A percentile compares a stretch with the other conserved stretches of the same genome.
phyloP scores from a whole-genome alignment of 2,329 filamentous ascomycete species.

The Curvularia eragrostidis region DNA sequence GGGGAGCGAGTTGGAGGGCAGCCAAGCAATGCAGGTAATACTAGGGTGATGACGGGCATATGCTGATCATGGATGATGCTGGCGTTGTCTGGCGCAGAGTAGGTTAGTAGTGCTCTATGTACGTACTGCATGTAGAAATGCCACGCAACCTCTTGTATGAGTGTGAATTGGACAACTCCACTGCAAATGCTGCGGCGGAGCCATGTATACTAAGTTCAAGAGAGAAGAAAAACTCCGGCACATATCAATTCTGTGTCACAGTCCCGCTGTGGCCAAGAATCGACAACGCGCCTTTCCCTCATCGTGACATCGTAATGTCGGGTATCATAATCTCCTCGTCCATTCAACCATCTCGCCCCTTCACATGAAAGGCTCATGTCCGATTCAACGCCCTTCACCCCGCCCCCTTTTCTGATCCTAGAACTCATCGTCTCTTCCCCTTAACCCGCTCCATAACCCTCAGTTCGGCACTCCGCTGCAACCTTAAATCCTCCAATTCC shows the following conservation, averaged over 20 bases:
- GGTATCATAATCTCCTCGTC: conserved; percentile 14
- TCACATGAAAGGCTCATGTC: not conserved
- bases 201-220: not conserved
- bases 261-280: not conserved
- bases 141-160: not conserved
- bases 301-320: conserved; percentile 16
- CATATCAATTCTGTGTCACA: not conserved
- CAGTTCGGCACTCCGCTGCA: conserved; percentile 55
- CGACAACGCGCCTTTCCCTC: not conserved
- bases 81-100: not conserved
- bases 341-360: not conserved
- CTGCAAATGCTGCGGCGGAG: not conserved
- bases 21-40: not conserved
- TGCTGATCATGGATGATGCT: not conserved
- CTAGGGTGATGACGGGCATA: not conserved
- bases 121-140: not conserved
- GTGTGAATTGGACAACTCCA: not conserved
- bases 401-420: not conserved
- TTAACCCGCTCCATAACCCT: conserved; percentile 53
- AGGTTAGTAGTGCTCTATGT: not conserved
- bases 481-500: conserved; percentile 52
- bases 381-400: not conserved
- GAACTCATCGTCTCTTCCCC: conserved; percentile 35
- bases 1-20: not conserved
- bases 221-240: not conserved